Base-by-base conservation (phyloP, 1,139 yeast species). In the Nakaseomyces uthaithaninus region DNA sequence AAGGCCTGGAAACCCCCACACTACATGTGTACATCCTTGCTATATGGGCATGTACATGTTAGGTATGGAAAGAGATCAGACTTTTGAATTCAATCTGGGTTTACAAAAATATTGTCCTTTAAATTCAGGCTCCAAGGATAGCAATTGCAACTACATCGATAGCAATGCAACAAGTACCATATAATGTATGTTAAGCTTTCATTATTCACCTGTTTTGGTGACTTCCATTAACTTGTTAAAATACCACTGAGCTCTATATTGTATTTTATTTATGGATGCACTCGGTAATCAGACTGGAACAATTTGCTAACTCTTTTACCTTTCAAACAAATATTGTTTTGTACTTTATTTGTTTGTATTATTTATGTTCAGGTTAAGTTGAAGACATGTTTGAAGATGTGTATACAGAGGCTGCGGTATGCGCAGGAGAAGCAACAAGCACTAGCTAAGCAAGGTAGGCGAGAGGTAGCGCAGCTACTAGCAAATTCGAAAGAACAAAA, bases 391-490 rank as follows among this genome's bases (percentile, higher is more conserved):
- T 67, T 85, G 41, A 81, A 80, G 58, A 83, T 86, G 83, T 82
- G 93, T 22, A 77, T 85, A 31, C 81, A 84, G 54, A 75, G 91
- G 50, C 71, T 87, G 39, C 73, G 85, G 51, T 79, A 85, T 55
- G 72, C 82, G 16, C 94, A 87, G 59, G 86, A 84, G 45, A 85
- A 85, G 64, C 85, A 83, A 51, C 67, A 77, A 1, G 95, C 95
- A 0, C 53, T 84, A 22, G 79, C 93, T 6, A 87, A 86, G 59
- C 93, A 83, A 53, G 85, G 78, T 49, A 68, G 95, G 45, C 68
- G 95, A 44, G 71, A 65, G 27, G 72, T 68, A 65, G 94, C 95
- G 1, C 87, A 81, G 40, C 64, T 86, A 18, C 65, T 87, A 40
- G 66, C 71, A 4, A 71, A 68, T 37, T 87, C 89, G 4, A 85